These are phyloP conservation scores for Phellopilus nigrolimitatus DNA, from an alignment of 1,284 basidiomycete species.

Conservation along the genomic window DNA sequence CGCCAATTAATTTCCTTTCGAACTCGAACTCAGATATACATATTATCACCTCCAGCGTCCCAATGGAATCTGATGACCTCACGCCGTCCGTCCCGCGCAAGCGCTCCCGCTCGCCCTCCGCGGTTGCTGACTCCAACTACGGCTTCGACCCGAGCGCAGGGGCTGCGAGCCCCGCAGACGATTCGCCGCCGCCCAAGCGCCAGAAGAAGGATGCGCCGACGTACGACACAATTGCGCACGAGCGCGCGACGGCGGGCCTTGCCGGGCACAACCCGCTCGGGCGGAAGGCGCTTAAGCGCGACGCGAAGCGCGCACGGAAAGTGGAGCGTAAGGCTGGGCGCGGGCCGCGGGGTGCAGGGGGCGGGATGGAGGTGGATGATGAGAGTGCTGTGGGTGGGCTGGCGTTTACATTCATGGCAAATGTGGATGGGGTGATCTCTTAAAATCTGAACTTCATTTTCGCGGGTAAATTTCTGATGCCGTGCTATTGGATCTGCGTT, in stretches of 20 bases:
- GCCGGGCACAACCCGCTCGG: constrained; percentile 52
- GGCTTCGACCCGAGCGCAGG: constrained; percentile 15
- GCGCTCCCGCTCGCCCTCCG: constrained; percentile 31
- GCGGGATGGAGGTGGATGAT: constrained; percentile 36
- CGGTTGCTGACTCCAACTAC: not conserved
- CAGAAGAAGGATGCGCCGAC: constrained; percentile 42
- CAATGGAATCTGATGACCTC: constrained; percentile 44
- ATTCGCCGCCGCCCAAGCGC: constrained; percentile 55
- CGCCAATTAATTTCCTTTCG: constrained; percentile 3
- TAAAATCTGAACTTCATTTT: not conserved
- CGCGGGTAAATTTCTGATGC: not conserved
- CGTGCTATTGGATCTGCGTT: too few species aligned
- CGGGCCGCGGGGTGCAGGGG: constrained; percentile 6
- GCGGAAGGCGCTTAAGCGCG: constrained; percentile 52
- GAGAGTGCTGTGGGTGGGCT: constrained; percentile 25
- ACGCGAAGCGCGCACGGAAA: constrained; percentile 53
- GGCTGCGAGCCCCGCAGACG: too few species aligned
- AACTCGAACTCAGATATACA: constrained; percentile 24
- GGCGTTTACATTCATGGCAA: constrained; percentile 21
- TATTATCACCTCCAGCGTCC: constrained; percentile 22
- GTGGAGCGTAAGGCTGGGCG: constrained; percentile 27
- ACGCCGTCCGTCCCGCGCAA: constrained; percentile 35
- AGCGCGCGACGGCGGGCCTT: constrained; percentile 39
- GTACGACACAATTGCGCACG: constrained; percentile 43
- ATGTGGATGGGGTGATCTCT: constrained; percentile 12